Evolutionary conservation across 805 yeast species (phyloP), one percentile per base, ranked within the genome.

Genomic region (Scheffersomyces ergatensis): DNA sequence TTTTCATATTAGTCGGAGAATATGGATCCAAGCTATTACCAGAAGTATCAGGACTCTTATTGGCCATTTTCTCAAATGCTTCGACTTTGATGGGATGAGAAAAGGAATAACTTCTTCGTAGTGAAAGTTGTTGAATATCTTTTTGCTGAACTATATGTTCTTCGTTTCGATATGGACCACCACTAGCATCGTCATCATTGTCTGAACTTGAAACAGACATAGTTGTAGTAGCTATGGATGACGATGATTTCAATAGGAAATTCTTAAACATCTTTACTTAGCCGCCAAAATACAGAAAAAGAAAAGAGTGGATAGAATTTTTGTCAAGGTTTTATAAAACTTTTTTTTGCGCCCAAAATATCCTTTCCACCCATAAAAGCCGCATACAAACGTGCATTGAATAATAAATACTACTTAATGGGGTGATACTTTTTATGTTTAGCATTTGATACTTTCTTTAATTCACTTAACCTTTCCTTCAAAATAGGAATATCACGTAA

Each of bases 401-500:
- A n/a, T n/a, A n/a, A n/a, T n/a, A n/a, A n/a, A n/a, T n/a, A n/a
- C n/a, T n/a, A n/a, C n/a, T n/a, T n/a, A n/a, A n/a, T n/a, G n/a
- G n/a, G n/a, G n/a, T 56, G 51, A 44, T 62, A 61, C 37, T 58
- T 59, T 25, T 62, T 50, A 45, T 69, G 74, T 53, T 70, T 72
- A 13, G 72, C 68, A 32, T 62, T 62, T 6, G 73, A 66, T 18
- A 71, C 85, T 54, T 76, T 73, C 50, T 74, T 73, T 56, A 89
- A 75, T 51, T 80, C 85, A 19, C 72, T 70, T 43, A 89, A 70
- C 48, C 89, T 76, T 44, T 83, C 83, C 49, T 76, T 74, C 68
- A 89, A 65, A 16, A 70, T 69, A 3, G 89, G 85, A 16, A 83
- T 82, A 44, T 81, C 85, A 52, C 95, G 81, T 53, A 90, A 70